These are phyloP conservation scores for Phellopilus nigrolimitatus DNA, from an alignment of 1,284 basidiomycete species.

Conservation along the genomic window DNA sequence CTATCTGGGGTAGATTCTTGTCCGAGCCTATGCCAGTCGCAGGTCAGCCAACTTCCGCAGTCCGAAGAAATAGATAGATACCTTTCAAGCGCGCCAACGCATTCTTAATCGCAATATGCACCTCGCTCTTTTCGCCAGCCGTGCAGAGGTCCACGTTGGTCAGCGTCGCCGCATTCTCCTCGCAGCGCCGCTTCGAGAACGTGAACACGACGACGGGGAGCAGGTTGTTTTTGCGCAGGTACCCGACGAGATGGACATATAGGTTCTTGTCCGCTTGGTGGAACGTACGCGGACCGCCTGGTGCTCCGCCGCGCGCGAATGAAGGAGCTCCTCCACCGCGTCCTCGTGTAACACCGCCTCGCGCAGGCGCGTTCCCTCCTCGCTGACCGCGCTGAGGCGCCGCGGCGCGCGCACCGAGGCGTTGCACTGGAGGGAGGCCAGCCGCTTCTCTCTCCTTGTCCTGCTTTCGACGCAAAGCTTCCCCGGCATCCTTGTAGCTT, in stretches of 20 bases:
- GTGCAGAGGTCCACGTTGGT: slow-evolving; percentile 87
- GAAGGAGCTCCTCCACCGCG: slow-evolving; percentile 42
- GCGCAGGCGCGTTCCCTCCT: slow-evolving; percentile 37
- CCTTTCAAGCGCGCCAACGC: slow-evolving; percentile 90
- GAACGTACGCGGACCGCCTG: slow-evolving; percentile 54
- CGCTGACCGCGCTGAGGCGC: slow-evolving; percentile 55
- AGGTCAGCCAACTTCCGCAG: slow-evolving; percentile 27
- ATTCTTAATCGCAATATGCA: slow-evolving; percentile 92
- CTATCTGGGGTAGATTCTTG: slow-evolving; percentile 92
- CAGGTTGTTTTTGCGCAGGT: slow-evolving; percentile 81
- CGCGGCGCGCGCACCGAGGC: slow-evolving; percentile 75
- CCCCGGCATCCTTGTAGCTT: slow-evolving; percentile 86
- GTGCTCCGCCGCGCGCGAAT: slow-evolving; percentile 42
- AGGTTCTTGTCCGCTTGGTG: slow-evolving; percentile 83
- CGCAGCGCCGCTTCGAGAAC: slow-evolving; percentile 94
- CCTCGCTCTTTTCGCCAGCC: slow-evolving; percentile 86
- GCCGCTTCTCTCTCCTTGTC: slow-evolving; percentile 97
- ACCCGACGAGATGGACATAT: slow-evolving; percentile 88
- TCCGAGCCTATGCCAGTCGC: slow-evolving; percentile 63
- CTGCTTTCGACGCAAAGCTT: slow-evolving; percentile 88
- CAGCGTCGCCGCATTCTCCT: slow-evolving; percentile 91
- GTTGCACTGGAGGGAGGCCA: slow-evolving; percentile 78
- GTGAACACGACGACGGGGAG: slow-evolving; percentile 97
- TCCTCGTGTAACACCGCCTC: slow-evolving; percentile 41
- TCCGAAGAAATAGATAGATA: too few species aligned